Evolutionary conservation across 2,329 filamentous ascomycete species (phyloP).

Genomic region (Cladosporium sp.): DNA sequence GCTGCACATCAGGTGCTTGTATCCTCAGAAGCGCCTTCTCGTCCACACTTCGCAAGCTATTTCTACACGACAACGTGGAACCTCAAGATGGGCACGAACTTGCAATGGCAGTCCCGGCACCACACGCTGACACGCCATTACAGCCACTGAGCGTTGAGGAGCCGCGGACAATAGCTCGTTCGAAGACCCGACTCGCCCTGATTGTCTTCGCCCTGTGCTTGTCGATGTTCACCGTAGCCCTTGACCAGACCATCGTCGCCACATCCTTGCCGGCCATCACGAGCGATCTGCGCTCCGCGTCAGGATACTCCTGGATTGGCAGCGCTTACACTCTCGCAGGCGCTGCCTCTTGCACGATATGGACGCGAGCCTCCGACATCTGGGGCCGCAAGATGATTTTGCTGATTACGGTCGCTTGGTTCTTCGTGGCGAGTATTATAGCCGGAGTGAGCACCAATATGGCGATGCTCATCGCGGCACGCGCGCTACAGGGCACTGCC

Average conservation of each 20-base stretch:
- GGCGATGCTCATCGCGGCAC: constrained; percentile 34
- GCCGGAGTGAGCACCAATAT: not conserved
- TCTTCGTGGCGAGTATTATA: not conserved
- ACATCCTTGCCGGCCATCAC: not conserved
- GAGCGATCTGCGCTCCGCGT: not conserved
- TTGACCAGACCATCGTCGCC: not conserved
- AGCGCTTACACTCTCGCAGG: not conserved
- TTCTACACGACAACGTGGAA: not conserved
- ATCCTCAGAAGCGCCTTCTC: not conserved
- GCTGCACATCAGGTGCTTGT: not conserved
- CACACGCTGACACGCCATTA: too few relatives aligned
- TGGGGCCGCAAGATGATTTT: not conserved
- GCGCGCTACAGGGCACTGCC: constrained; percentile 46
- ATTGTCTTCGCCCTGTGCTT: not conserved
- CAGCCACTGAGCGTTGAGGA: not conserved
- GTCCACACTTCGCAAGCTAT: not conserved
- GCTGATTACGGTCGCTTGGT: not conserved
- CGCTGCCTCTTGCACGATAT: not conserved
- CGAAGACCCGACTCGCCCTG: not conserved
- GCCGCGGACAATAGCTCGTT: not conserved
- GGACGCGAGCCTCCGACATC: not conserved
- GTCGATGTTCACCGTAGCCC: not conserved
- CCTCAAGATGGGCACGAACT: too few relatives aligned
- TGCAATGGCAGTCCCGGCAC: too few relatives aligned
- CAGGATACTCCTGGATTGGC: not conserved